phyloP scores from a whole-genome alignment of 768 basidiomycete genomes.

The Saitozyma podzolica region DNA sequence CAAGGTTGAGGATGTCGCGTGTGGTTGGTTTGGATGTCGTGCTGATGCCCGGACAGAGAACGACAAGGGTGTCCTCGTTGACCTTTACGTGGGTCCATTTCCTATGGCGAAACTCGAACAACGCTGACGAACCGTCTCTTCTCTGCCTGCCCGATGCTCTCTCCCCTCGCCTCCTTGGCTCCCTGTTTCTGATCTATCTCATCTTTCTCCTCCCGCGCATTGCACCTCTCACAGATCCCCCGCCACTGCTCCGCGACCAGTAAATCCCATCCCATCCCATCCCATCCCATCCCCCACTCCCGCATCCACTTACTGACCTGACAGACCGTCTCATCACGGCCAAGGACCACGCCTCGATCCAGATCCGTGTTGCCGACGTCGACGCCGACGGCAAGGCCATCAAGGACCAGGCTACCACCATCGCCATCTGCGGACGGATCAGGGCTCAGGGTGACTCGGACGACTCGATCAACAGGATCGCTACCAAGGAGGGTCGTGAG shows the following conservation, averaged over 20 bases:
- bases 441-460: conserved; percentile 94
- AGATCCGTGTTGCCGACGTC: conserved; percentile 91
- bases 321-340: conserved; percentile 96
- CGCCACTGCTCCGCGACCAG: conserved; percentile 98
- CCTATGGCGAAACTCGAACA: no score
- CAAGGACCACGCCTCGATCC: conserved; percentile 98
- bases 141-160: not conserved
- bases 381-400: conserved; percentile 67
- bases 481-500: conserved; percentile 92
- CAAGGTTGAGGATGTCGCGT: no score
- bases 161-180: no score
- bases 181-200: no score
- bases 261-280: conserved; percentile 56
- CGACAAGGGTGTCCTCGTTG: conserved; percentile 89
- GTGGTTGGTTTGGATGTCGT: not conserved
- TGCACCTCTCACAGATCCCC: conserved; percentile 59
- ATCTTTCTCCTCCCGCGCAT: no score
- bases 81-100: conserved; percentile 74
- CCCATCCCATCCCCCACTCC: not conserved
- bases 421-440: conserved; percentile 91
- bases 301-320: not conserved
- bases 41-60: conserved; percentile 30
- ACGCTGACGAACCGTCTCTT: not conserved
- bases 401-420: conserved; percentile 64
- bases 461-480: conserved; percentile 92